Percentiles rank a stretch among this genome's conserved stretches.
Evolutionary conservation across 768 basidiomycete genomes (phyloP).

Genomic region (Lepiota brunneoincarnata): DNA sequence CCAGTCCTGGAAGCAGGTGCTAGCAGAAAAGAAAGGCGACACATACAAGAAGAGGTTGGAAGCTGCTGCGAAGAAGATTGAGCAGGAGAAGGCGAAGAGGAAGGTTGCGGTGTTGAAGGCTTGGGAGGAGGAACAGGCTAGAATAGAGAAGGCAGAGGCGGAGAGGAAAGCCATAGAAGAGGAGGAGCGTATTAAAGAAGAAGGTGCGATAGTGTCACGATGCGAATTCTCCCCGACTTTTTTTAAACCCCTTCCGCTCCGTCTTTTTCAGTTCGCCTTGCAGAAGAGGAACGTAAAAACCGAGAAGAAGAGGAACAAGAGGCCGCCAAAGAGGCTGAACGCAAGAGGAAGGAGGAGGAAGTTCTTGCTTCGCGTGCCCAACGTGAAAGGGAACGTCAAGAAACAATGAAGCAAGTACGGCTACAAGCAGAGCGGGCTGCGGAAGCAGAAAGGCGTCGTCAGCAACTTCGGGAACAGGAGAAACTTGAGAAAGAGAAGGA

Average conservation of each 20-base stretch:
- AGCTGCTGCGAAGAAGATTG: constrained; percentile 64
- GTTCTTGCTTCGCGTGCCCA: constrained; percentile 45
- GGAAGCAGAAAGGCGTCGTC: constrained; percentile 55
- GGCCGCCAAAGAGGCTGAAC: constrained; percentile 53
- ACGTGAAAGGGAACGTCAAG: constrained; percentile 49
- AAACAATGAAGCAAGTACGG: constrained; percentile 52
- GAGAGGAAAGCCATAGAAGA: constrained; percentile 49
- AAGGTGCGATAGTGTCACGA: constrained; percentile 38
- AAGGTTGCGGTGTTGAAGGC: constrained; percentile 52
- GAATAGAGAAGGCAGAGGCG: constrained; percentile 53
- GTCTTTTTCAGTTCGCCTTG: constrained; percentile 41
- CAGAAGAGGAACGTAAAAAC: constrained; percentile 47
- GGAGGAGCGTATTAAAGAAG: constrained; percentile 47
- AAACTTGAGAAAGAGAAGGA: constrained; percentile 28
- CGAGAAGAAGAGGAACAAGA: constrained; percentile 49
- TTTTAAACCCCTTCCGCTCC: neutral
- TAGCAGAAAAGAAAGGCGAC: constrained; percentile 56
- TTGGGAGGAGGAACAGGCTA: constrained; percentile 53
- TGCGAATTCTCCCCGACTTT: neutral
- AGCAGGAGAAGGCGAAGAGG: constrained; percentile 81
- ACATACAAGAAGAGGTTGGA: constrained; percentile 64
- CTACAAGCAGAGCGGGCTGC: constrained; percentile 63
- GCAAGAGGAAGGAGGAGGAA: constrained; percentile 58
- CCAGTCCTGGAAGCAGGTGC: constrained; percentile 41
- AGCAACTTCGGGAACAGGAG: constrained; percentile 32